Evolutionary conservation across 345 rosid genomes (phyloP).

Genomic region (Garcia nutans): DNA sequence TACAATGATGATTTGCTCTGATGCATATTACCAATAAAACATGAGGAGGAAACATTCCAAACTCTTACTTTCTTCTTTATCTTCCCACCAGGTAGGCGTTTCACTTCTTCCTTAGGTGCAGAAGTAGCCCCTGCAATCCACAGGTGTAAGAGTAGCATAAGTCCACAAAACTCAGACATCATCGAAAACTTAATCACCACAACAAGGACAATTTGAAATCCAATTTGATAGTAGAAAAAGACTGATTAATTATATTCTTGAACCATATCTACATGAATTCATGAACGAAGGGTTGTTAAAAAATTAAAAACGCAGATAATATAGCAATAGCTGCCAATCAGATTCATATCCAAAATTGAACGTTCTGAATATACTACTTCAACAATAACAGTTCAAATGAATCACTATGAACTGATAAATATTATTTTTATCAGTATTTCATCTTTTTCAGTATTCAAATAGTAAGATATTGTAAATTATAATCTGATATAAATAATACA

Average conservation of each 20-base stretch:
- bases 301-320: not conserved
- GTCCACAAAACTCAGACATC: not conserved
- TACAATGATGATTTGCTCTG: not conserved
- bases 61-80: constrained; percentile 81
- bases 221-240: not conserved
- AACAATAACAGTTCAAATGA: not conserved
- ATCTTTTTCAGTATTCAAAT: not conserved
- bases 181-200: not conserved
- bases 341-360: not conserved
- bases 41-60: too few relatives aligned
- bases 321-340: not conserved
- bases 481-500: not conserved
- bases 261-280: not conserved
- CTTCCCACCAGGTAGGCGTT: constrained; percentile 93
- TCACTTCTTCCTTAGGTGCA: constrained; percentile 70
- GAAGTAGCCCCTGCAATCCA: constrained; percentile 38
- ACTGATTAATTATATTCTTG: not conserved
- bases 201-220: not conserved
- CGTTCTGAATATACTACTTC: not conserved
- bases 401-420: not conserved
- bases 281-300: too few relatives aligned
- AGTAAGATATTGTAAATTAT: not conserved
- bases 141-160: not conserved
- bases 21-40: not conserved
- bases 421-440: not conserved